Conservation (phyloP, 179 eudicot genomes). For the Beta lomatogona region DNA sequence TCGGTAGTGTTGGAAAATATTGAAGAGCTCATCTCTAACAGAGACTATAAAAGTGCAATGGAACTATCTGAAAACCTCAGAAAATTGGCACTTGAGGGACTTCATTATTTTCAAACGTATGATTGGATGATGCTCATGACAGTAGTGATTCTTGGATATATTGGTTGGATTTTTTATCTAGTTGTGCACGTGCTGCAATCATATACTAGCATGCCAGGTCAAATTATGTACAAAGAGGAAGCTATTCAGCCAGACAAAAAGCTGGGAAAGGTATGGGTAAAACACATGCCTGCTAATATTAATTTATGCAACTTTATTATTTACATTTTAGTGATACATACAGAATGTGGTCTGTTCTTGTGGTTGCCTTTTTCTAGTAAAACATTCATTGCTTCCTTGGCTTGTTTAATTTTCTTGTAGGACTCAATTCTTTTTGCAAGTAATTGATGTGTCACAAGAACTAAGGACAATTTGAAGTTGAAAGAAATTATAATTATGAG, state of each 20-base stretch:
- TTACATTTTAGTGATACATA: neutral
- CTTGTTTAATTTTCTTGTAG: neutral
- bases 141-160: constrained; percentile 81
- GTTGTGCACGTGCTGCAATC: constrained; percentile 81
- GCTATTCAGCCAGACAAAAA: constrained; percentile 38
- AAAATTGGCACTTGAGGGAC: constrained; percentile 83
- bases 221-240: constrained; percentile 50
- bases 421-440: neutral
- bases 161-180: constrained; percentile 92
- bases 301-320: neutral
- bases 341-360: neutral
- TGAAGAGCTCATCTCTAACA: constrained; percentile 53
- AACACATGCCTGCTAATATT: neutral
- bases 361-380: constrained; percentile 2
- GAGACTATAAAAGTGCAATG: constrained; percentile 73
- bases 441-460: neutral
- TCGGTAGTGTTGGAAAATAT: constrained; percentile 59
- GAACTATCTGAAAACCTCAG: constrained; percentile 69
- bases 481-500: neutral
- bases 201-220: constrained; percentile 62
- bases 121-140: constrained; percentile 99
- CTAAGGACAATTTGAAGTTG: neutral
- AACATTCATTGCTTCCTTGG: neutral
- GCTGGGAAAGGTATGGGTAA: constrained; percentile 51
- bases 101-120: constrained; percentile 94